Evolutionary conservation across 768 basidiomycete species (phyloP), one percentile per base, ranked within the genome.

Genomic region (Coprinopsis marcescibilis): DNA sequence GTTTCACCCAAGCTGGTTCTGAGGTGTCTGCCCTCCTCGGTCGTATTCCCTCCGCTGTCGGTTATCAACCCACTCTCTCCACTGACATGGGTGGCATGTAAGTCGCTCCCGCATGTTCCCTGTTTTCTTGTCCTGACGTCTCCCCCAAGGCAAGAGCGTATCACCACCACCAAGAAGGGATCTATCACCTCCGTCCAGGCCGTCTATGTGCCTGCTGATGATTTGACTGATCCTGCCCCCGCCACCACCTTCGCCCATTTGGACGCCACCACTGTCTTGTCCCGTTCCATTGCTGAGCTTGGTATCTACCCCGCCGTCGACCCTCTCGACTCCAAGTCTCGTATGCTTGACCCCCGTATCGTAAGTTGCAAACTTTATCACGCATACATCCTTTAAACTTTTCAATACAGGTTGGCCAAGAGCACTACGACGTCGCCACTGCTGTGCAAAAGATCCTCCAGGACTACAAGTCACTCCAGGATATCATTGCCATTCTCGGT

Each of bases 81-180:
- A 99, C 96, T 65, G 96, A 99, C 70, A 99, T 99, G 96, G 96
- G 96, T 91, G 82, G 82, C 80, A 99, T 98, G 96, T 88, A 67
- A 50, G 86, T 76, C 3, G n/a, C n/a, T 12, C 33, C 4, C 29
- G 55, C 51, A 29, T 37, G 33, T 8, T 29, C 27, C 45, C 19
- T 39, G 36, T 32, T 41, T 42, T 19, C 46, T 51, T 20, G 51
- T 37, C 17, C 17, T 43, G 15, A 4, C 32, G 13, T 32, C 41
- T 40, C 37, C 42, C 40, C 52, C n/a, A n/a, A 89, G 88, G 88
- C 95, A 98, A 78, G 96, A 99, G 73, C 93, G 95, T 78, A 97
- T 98, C 58, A 99, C 96, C 62, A 99, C 96, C 59, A 99, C 96
- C 64, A 99, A 98, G 87, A 99, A 99, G 81, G 96, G 96, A 61